Evolutionary conservation across 2,329 filamentous ascomycete species (phyloP).

Genomic region (Penicillium sp.): DNA sequence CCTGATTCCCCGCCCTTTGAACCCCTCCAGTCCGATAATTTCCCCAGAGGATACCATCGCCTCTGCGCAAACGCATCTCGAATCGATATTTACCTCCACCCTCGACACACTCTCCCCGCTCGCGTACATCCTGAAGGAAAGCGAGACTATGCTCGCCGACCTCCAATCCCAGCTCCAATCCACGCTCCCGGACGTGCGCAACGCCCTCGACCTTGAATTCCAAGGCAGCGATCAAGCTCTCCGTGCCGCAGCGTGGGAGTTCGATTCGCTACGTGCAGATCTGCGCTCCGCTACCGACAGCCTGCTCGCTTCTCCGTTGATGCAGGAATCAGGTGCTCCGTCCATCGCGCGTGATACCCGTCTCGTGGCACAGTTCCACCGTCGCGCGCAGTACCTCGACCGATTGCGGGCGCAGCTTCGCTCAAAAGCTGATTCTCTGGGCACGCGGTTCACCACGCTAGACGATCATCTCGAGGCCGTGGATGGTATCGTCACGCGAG

Average conservation of each 20-base stretch:
- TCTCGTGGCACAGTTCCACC: slow-evolving; percentile 28
- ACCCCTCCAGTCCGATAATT: slow-evolving; percentile 10
- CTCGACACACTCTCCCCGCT: slow-evolving; percentile 28
- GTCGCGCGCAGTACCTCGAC: slow-evolving; percentile 33
- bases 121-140: slow-evolving; percentile 27
- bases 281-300: slow-evolving; percentile 35
- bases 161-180: slow-evolving; percentile 27
- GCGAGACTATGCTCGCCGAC: slow-evolving; percentile 28
- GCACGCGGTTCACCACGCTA: slow-evolving; percentile 27
- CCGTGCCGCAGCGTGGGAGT: slow-evolving; percentile 30
- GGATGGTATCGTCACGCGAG: slow-evolving; percentile 27
- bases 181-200: slow-evolving; percentile 27
- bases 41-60: slow-evolving; percentile 20
- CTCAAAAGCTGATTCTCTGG: slow-evolving; percentile 31
- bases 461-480: slow-evolving; percentile 37
- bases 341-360: slow-evolving; percentile 26
- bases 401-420: slow-evolving; percentile 31
- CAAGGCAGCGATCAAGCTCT: slow-evolving; percentile 32
- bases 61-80: slow-evolving; percentile 24
- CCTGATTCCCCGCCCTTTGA: slow-evolving; percentile 9
- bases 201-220: slow-evolving; percentile 39
- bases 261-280: slow-evolving; percentile 35
- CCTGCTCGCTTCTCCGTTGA: slow-evolving; percentile 25
- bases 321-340: slow-evolving; percentile 9
- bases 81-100: slow-evolving; percentile 29